Conservation (phyloP, 2,329 filamentous ascomycete genomes). For the Curvularia sp. region DNA sequence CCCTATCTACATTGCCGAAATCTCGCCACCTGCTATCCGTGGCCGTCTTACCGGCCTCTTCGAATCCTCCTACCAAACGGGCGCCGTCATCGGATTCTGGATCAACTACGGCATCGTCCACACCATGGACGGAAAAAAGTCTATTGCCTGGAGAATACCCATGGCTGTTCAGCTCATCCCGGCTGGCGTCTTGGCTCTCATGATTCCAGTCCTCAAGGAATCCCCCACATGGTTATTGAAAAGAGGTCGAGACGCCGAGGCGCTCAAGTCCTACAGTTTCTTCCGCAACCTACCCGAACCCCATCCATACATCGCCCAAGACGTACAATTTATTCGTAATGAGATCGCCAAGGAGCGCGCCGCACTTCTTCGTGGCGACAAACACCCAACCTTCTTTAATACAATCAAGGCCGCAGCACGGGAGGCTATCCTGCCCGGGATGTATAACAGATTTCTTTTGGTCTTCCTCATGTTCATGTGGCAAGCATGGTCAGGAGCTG, state of each 20-base stretch:
- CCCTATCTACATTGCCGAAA: constrained; percentile 51
- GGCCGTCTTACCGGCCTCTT: constrained; percentile 71
- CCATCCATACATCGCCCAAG: constrained; percentile 52
- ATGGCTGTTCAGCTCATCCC: constrained; percentile 59
- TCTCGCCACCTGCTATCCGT: constrained; percentile 66
- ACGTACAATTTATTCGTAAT: constrained; percentile 42
- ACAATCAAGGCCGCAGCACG: constrained; percentile 43
- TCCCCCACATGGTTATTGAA: constrained; percentile 45
- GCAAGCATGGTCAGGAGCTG: constrained; percentile 45
- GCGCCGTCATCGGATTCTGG: constrained; percentile 59
- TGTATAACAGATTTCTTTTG: constrained; percentile 52
- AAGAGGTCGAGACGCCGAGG: constrained; percentile 48
- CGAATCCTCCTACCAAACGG: constrained; percentile 69
- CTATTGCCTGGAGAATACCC: constrained; percentile 69
- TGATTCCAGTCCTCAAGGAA: constrained; percentile 47
- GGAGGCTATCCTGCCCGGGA: constrained; percentile 45
- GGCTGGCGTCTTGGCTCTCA: constrained; percentile 45
- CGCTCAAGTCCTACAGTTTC: constrained; percentile 50
- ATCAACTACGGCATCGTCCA: constrained; percentile 52
- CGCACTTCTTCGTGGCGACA: constrained; percentile 34
- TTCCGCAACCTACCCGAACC: constrained; percentile 57
- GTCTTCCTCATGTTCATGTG: constrained; percentile 54
- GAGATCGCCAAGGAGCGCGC: constrained; percentile 44
- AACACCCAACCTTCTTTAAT: constrained; percentile 36
- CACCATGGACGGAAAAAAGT: constrained; percentile 54